A percentile compares a stretch with the other conserved stretches of the same genome.
These are phyloP conservation scores for Diaporthe sp. DNA, from an alignment of 2,329 filamentous ascomycete genomes.

Conservation along the genomic window DNA sequence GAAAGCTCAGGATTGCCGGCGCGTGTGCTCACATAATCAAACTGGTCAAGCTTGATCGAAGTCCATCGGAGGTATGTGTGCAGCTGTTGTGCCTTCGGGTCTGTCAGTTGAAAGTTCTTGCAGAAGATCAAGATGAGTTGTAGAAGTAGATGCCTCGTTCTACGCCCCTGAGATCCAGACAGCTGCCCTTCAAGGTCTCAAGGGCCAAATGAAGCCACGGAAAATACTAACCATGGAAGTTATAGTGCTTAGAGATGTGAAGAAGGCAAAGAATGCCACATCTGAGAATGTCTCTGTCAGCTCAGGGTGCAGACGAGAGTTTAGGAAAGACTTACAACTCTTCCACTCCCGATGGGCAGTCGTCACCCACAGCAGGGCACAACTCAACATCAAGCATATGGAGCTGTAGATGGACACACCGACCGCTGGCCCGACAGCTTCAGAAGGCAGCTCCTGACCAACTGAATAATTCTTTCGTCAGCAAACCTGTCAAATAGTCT, in stretches of 20 bases:
- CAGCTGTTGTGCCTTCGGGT: constrained; percentile 48
- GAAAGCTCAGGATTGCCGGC: constrained; percentile 52
- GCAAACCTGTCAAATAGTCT: background rate
- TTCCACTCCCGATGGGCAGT: constrained; percentile 44
- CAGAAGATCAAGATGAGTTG: too few relatives aligned
- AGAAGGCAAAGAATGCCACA: constrained; percentile 51
- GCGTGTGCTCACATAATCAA: constrained; percentile 47
- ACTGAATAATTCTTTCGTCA: background rate
- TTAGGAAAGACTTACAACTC: constrained; percentile 49
- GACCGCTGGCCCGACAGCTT: constrained; percentile 29
- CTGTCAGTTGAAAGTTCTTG: background rate
- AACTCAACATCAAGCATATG: constrained; percentile 29
- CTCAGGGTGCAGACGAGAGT: background rate
- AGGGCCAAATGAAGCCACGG: too few relatives aligned
- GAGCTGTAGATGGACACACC: constrained; percentile 32
- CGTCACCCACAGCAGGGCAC: constrained; percentile 30
- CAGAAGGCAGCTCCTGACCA: constrained; percentile 29
- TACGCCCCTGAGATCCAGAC: background rate
- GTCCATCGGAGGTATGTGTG: constrained; percentile 53
- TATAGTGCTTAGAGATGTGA: constrained; percentile 48
- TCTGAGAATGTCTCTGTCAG: constrained; percentile 42
- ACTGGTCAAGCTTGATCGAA: constrained; percentile 52
- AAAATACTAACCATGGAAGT: constrained; percentile 46
- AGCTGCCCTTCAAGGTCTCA: background rate
- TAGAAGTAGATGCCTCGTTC: background rate